Conservation (phyloP, 768 basidiomycete genomes). For the Suillus spraguei region DNA sequence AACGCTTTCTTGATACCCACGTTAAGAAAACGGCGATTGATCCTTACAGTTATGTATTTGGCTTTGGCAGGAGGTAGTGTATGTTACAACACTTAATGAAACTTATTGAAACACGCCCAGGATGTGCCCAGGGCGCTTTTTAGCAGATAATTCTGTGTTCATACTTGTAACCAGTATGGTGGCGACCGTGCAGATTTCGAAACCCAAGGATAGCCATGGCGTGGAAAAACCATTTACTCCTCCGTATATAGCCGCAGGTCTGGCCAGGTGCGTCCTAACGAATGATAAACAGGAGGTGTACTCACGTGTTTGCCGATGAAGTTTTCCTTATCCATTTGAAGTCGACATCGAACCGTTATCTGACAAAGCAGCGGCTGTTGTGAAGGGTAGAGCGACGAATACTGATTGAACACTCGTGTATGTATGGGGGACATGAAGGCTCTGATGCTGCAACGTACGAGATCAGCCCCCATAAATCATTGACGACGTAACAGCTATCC, state of each 20-base stretch:
- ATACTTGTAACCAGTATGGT: slow-evolving; percentile 6
- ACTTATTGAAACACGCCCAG: not conserved
- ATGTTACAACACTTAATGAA: not conserved
- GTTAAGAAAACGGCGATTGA: slow-evolving; percentile 9
- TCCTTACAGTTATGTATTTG: slow-evolving; percentile 12
- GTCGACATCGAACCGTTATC: slow-evolving; percentile 18
- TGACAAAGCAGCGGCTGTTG: slow-evolving; percentile 11
- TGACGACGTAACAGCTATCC: not conserved
- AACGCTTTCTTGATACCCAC: slow-evolving; percentile 9
- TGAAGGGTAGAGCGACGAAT: slow-evolving; percentile 9
- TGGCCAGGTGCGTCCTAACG: not conserved
- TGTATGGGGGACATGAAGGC: not conserved
- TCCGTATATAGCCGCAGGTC: slow-evolving; percentile 4
- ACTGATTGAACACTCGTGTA: not conserved
- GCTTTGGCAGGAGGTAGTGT: slow-evolving; percentile 10
- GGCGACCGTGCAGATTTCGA: slow-evolving; percentile 5
- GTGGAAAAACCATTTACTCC: slow-evolving; percentile 1
- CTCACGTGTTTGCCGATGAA: not conserved
- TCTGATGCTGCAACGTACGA: not conserved
- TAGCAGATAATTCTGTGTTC: slow-evolving; percentile 10
- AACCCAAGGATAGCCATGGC: slow-evolving; percentile 3
- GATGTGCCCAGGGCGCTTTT: slow-evolving; percentile 10
- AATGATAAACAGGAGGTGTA: not conserved
- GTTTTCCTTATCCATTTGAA: slow-evolving; percentile 16
- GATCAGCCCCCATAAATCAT: not conserved